These are phyloP conservation scores for Umbelopsis vinacea DNA, from an alignment of 192 early-diverging fungal species.

Conservation along the genomic window DNA sequence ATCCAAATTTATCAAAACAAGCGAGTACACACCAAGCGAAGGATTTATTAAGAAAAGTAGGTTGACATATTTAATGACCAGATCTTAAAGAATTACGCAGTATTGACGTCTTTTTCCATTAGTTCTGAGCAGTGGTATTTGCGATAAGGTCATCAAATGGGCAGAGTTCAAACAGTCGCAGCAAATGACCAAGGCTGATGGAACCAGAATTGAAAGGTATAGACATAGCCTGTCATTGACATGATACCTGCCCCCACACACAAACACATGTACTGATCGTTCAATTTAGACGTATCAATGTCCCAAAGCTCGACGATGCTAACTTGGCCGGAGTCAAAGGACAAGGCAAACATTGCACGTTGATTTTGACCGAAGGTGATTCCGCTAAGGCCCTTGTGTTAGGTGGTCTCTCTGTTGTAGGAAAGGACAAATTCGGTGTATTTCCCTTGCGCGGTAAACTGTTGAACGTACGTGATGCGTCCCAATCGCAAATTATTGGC, in stretches of 20 bases:
- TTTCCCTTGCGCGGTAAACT: constrained; percentile 97
- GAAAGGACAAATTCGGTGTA: constrained; percentile 90
- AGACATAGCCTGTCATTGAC: not conserved
- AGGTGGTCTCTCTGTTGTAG: constrained; percentile 84
- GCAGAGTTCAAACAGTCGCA: constrained; percentile 76
- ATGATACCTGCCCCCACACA: not conserved
- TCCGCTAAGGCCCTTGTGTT: constrained; percentile 92
- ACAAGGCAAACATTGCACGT: constrained; percentile 78
- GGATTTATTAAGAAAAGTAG: constrained; percentile 81
- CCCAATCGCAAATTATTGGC: constrained; percentile 62
- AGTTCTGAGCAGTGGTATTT: constrained; percentile 85
- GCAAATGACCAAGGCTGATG: constrained; percentile 84
- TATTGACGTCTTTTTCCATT: constrained; percentile 18
- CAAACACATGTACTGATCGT: not conserved
- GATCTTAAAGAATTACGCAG: not conserved
- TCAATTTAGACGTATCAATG: constrained; percentile 56
- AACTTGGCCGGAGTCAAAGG: constrained; percentile 80
- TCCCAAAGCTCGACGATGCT: constrained; percentile 94
- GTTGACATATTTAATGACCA: not conserved
- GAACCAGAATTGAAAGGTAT: constrained; percentile 50
- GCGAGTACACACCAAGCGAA: constrained; percentile 64
- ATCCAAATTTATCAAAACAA: constrained; percentile 79
- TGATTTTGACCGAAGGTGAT: constrained; percentile 98
- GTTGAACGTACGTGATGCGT: constrained; percentile 93
- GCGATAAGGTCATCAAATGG: constrained; percentile 73